A percentile compares a stretch with the other conserved stretches of the same genome.
Conservation (phyloP, 2,329 filamentous ascomycete species). For the Tolypocladium paradoxum region DNA sequence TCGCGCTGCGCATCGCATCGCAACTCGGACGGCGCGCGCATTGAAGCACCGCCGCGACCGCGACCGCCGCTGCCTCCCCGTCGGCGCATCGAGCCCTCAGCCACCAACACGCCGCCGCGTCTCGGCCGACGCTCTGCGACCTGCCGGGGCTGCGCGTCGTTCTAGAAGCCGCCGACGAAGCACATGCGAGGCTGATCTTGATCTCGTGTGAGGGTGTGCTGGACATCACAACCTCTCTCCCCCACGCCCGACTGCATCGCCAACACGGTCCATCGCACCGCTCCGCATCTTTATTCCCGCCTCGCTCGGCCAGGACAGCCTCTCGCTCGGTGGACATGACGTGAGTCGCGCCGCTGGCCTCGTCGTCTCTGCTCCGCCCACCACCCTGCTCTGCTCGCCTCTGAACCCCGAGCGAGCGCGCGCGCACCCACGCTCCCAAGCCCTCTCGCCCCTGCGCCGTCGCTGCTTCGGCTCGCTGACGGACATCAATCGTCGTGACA, state of each 20-base stretch:
- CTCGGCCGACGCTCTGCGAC: not conserved
- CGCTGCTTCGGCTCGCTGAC: constrained; percentile 8
- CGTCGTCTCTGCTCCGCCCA: constrained; percentile 2
- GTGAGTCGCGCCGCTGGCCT: not conserved
- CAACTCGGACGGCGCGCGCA: not conserved
- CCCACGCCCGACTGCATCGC: constrained; percentile 1
- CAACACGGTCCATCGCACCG: not conserved
- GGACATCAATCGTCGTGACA: constrained; percentile 21
- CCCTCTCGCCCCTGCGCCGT: not conserved
- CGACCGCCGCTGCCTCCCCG: not conserved
- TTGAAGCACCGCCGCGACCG: not conserved
- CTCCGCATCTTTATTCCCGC: not conserved
- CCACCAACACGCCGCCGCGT: not conserved
- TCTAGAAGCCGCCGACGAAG: constrained; percentile 4
- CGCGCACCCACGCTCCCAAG: not conserved
- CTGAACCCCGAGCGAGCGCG: not conserved
- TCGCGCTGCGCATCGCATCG: not conserved
- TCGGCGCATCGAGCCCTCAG: not conserved
- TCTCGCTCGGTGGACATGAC: constrained; percentile 1
- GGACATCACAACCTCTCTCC: constrained; percentile 1
- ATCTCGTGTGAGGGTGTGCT: constrained; percentile 4
- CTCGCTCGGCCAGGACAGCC: not conserved
- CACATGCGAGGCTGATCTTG: constrained; percentile 5
- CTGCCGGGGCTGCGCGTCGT: not conserved
- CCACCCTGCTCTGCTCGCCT: not conserved